These are phyloP conservation scores for Phlyctochytrium bullatum DNA, from an alignment of 192 early-diverging fungal species.

Conservation along the genomic window DNA sequence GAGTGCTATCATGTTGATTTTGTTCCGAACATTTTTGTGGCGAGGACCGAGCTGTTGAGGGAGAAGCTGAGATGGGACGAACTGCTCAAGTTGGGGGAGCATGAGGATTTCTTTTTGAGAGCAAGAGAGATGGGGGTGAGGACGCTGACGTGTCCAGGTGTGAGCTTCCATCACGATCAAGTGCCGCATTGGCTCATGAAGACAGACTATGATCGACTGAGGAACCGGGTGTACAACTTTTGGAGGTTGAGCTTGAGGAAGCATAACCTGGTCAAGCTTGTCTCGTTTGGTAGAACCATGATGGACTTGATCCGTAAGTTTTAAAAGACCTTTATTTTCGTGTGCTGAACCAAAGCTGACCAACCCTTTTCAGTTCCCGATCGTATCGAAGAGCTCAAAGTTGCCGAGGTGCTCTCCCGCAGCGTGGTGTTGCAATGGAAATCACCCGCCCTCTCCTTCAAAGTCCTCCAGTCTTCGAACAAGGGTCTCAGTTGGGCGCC, in stretches of 20 bases:
- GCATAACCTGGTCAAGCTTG: slow-evolving; percentile 15
- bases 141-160: slow-evolving; percentile 32
- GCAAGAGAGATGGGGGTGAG: slow-evolving; percentile 26
- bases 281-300: slow-evolving; percentile 26
- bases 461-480: slow-evolving; percentile 20
- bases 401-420: slow-evolving; percentile 15
- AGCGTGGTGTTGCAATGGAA: slow-evolving; percentile 18
- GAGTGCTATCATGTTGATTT: slow-evolving; percentile 34
- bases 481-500: slow-evolving; percentile 19
- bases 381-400: slow-evolving; percentile 10
- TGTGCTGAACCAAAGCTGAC: not conserved
- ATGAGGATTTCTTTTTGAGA: slow-evolving; percentile 39
- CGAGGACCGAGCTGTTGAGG: slow-evolving; percentile 24
- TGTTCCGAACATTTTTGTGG: slow-evolving; percentile 37
- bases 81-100: slow-evolving; percentile 34
- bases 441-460: slow-evolving; percentile 21
- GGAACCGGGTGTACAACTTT: slow-evolving; percentile 30
- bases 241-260: slow-evolving; percentile 27
- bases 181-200: slow-evolving; percentile 30
- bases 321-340: not conserved
- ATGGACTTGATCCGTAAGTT: slow-evolving; percentile 35
- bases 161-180: slow-evolving; percentile 33
- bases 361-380: slow-evolving; percentile 12
- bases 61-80: slow-evolving; percentile 29
- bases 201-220: slow-evolving; percentile 31